Conservation (phyloP, 192 early-diverging fungal genomes). For the Mortierella antarctica region DNA sequence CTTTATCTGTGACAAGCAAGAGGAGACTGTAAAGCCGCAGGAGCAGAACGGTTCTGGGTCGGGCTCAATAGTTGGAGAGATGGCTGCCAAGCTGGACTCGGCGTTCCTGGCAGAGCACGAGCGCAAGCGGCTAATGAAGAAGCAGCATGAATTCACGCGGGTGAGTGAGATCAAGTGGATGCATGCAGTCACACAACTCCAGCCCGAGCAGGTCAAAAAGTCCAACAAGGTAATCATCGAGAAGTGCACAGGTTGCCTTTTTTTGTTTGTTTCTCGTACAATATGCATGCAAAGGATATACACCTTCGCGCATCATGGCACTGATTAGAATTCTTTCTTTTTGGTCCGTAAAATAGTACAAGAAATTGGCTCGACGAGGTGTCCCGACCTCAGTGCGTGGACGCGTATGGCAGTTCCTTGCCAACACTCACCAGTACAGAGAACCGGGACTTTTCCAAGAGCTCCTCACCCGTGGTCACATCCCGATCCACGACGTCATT, state of each 20-base stretch:
- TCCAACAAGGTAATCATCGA: slow-evolving; percentile 29
- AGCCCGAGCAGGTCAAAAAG: slow-evolving; percentile 51
- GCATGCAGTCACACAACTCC: slow-evolving; percentile 33
- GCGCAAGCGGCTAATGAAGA: slow-evolving; percentile 18
- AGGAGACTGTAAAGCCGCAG: slow-evolving; percentile 10
- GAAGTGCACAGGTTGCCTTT: no score
- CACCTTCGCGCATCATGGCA: background rate
- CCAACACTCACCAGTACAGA: slow-evolving; percentile 58
- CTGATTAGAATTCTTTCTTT: background rate
- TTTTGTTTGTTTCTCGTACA: background rate
- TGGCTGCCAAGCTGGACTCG: slow-evolving; percentile 7
- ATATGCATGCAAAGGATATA: background rate
- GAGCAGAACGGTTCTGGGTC: background rate
- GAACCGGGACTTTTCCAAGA: slow-evolving; percentile 59
- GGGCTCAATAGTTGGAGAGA: slow-evolving; percentile 16
- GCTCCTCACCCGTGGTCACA: slow-evolving; percentile 47
- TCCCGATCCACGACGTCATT: slow-evolving; percentile 88
- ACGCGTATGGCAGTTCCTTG: slow-evolving; percentile 76
- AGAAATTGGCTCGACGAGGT: slow-evolving; percentile 75
- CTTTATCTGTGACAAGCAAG: slow-evolving; percentile 23
- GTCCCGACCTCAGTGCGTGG: slow-evolving; percentile 77
- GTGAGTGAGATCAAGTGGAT: slow-evolving; percentile 48
- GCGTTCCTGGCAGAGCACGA: slow-evolving; percentile 20
- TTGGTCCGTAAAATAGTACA: slow-evolving; percentile 59
- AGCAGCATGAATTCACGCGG: slow-evolving; percentile 33